phyloP scores from a whole-genome alignment of 1,139 yeast genomes.

The Blastobotrys serpentis region DNA sequence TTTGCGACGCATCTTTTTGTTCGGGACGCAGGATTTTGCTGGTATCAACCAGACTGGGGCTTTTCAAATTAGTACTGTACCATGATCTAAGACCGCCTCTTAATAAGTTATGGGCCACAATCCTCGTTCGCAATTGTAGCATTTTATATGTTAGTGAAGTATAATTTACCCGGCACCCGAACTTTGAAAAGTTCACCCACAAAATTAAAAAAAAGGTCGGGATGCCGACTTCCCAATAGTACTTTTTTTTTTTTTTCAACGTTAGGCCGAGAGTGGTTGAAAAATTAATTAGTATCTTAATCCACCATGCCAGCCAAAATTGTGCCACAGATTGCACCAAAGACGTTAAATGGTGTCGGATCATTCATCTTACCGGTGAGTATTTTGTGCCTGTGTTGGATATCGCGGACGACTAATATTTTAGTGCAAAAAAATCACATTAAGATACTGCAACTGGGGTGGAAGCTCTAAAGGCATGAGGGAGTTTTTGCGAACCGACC shows the following conservation, averaged over 20 bases:
- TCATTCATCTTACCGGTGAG: slow-evolving; percentile 60
- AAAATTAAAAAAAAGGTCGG: no score
- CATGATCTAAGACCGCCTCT: background rate
- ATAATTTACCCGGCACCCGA: background rate
- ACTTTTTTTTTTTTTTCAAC: no score
- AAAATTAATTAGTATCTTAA: no score
- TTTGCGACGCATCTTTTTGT: slow-evolving; percentile 14
- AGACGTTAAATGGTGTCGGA: slow-evolving; percentile 74
- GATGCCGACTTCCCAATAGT: no score
- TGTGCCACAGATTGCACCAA: slow-evolving; percentile 28
- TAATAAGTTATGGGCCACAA: background rate
- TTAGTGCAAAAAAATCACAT: slow-evolving; percentile 61
- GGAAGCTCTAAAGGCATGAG: slow-evolving; percentile 88
- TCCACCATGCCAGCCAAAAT: slow-evolving; percentile 31
- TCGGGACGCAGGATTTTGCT: slow-evolving; percentile 14
- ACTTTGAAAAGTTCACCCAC: no score
- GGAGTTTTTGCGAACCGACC: slow-evolving; percentile 58
- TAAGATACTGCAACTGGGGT: slow-evolving; percentile 91
- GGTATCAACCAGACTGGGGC: slow-evolving; percentile 1
- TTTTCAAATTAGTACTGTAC: background rate
- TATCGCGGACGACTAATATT: background rate
- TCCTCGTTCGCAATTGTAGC: background rate
- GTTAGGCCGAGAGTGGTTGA: no score
- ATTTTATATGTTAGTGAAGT: background rate
- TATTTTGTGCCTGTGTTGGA: no score